phyloP scores from a whole-genome alignment of 2,329 filamentous ascomycete species.

The Ophiosphaerella narmari region DNA sequence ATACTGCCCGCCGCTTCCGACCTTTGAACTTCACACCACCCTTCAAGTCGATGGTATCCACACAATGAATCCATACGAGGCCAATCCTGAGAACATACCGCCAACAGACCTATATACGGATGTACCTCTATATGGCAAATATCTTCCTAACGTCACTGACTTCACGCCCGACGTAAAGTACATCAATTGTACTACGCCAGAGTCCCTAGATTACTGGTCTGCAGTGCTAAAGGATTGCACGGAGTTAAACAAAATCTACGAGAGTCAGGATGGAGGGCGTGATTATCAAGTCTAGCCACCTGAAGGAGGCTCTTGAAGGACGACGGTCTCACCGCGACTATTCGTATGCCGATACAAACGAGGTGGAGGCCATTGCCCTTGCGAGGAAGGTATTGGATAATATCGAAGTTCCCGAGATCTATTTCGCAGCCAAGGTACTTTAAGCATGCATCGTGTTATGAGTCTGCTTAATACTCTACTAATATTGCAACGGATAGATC shows the following conservation, averaged over 20 bases:
- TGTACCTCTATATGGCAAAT: slow-evolving; percentile 13
- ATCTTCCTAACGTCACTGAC: slow-evolving; percentile 8
- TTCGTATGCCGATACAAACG: slow-evolving; percentile 50
- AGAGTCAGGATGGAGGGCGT: slow-evolving; percentile 4
- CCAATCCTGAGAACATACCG: slow-evolving; percentile 7
- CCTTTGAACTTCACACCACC: too few species aligned
- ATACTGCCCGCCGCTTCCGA: too few species aligned
- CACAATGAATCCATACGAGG: slow-evolving; percentile 7
- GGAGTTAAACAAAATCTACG: slow-evolving; percentile 6
- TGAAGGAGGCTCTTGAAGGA: slow-evolving; percentile 5
- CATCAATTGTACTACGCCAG: slow-evolving; percentile 4
- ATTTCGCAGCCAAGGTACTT: too few species aligned
- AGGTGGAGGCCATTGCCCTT: slow-evolving; percentile 42
- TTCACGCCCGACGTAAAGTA: slow-evolving; percentile 9
- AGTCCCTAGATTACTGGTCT: slow-evolving; percentile 14
- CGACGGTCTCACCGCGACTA: slow-evolving; percentile 31
- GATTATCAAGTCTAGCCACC: slow-evolving; percentile 14
- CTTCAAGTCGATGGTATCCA: too few species aligned
- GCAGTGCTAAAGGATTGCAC: not conserved
- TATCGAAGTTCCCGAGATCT: slow-evolving; percentile 37
- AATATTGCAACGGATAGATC: not conserved
- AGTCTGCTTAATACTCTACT: not conserved
- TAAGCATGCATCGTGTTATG: too few species aligned
- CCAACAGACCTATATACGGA: slow-evolving; percentile 9
- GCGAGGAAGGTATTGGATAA: slow-evolving; percentile 26